Evolutionary conservation across 306 rosid genomes (phyloP).

Genomic region (Cyclanthera cordifolia): DNA sequence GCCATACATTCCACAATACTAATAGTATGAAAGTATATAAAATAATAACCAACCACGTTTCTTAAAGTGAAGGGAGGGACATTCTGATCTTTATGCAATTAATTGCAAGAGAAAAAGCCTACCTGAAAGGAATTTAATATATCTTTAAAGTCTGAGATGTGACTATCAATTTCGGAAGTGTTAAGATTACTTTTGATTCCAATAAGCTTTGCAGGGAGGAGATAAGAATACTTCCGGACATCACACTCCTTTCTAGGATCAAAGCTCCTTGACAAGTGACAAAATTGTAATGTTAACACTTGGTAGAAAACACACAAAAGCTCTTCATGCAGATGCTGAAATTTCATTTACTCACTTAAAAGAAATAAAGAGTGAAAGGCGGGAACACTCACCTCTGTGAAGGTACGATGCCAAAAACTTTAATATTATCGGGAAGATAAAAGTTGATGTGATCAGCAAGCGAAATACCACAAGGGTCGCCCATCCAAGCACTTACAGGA

Average conservation of each 20-base stretch:
- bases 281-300: slow-evolving; percentile 1
- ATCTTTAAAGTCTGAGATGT: slow-evolving; percentile 62
- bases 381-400: slow-evolving; percentile 57
- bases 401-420: slow-evolving; percentile 64
- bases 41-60: not conserved
- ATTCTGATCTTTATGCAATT: too few species aligned
- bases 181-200: slow-evolving; percentile 52
- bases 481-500: slow-evolving; percentile 57
- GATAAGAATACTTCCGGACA: slow-evolving; percentile 66
- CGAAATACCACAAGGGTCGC: slow-evolving; percentile 56
- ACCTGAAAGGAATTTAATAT: slow-evolving; percentile 71
- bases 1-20: not conserved
- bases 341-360: not conserved
- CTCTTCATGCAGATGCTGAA: not conserved
- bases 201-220: slow-evolving; percentile 69
- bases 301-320: not conserved
- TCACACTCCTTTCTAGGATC: slow-evolving; percentile 79
- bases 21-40: not conserved
- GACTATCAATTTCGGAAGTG: slow-evolving; percentile 43
- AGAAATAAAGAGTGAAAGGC: not conserved
- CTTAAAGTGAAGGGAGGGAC: not conserved
- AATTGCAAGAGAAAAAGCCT: not conserved
- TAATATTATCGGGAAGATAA: slow-evolving; percentile 60
- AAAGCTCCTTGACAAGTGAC: slow-evolving; percentile 47
- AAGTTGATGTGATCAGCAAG: slow-evolving; percentile 52